Conservation (phyloP, 2,329 filamentous ascomycete species). For the Penicillium sp. region DNA sequence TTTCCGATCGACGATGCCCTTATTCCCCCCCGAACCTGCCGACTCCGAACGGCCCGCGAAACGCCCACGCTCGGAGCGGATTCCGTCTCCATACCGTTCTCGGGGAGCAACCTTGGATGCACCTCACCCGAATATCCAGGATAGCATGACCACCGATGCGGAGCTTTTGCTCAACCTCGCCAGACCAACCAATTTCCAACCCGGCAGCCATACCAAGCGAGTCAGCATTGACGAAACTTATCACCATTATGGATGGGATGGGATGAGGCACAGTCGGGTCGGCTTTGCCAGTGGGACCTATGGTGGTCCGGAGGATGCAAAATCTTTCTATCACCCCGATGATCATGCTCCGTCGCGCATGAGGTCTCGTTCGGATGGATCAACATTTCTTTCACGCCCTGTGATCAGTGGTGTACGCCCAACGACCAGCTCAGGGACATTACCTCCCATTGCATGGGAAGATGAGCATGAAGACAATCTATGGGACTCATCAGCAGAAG, state of each 20-base stretch:
- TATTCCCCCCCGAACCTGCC: conserved; percentile 29
- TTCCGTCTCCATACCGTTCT: conserved; percentile 42
- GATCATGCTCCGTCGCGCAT: conserved; percentile 32
- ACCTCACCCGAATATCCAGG: conserved; percentile 31
- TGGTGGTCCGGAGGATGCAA: conserved; percentile 16
- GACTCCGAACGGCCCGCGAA: conserved; percentile 52
- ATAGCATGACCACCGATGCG: conserved; percentile 47
- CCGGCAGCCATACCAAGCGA: conserved; percentile 25
- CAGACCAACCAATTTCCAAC: conserved; percentile 35
- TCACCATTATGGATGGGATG: conserved; percentile 21
- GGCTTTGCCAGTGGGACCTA: conserved; percentile 17
- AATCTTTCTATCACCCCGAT: conserved; percentile 13
- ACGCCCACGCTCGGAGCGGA: conserved; percentile 56
- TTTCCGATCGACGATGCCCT: conserved; percentile 21
- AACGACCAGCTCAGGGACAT: conserved; percentile 37
- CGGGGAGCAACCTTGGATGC: conserved; percentile 26
- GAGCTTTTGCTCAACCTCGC: conserved; percentile 47
- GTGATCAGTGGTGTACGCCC: conserved; percentile 34
- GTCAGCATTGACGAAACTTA: conserved; percentile 33
- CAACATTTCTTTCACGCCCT: conserved; percentile 36
- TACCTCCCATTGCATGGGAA: conserved; percentile 34
- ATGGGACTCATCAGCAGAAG: conserved; percentile 10
- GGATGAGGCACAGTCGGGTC: conserved; percentile 21
- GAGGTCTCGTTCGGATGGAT: conserved; percentile 43
- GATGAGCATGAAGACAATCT: conserved; percentile 24